Evolutionary conservation across 345 rosid species (phyloP).

Genomic region (Corymbia maculata): DNA sequence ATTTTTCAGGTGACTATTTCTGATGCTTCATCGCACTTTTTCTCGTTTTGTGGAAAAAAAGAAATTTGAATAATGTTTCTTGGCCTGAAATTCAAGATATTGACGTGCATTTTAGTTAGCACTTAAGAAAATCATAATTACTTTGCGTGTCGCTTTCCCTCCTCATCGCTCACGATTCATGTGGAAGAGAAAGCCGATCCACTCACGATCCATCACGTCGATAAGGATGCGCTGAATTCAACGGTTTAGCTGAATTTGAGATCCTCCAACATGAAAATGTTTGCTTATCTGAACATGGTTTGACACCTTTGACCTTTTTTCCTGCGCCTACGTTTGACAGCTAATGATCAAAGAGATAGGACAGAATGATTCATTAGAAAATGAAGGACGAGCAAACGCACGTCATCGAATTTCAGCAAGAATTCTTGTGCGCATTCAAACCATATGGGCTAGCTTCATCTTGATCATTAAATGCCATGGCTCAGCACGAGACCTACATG

Average conservation of each 20-base stretch:
- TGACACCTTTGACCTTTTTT: neutral
- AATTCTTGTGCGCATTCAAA: neutral
- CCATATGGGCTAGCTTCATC: accelerated
- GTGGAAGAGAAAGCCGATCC: neutral
- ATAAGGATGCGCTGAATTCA: neutral
- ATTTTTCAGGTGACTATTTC: constrained; percentile 40
- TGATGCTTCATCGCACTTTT: neutral
- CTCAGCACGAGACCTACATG: neutral
- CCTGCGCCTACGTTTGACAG: neutral
- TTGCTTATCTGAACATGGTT: neutral
- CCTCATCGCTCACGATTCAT: neutral
- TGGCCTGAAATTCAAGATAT: neutral
- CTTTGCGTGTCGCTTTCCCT: neutral
- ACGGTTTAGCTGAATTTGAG: neutral
- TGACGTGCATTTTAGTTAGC: neutral
- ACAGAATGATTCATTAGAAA: neutral
- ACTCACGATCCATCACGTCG: neutral
- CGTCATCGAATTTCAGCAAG: neutral
- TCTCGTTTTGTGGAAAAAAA: neutral
- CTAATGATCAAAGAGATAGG: neutral
- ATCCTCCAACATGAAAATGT: neutral
- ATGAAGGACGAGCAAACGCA: neutral
- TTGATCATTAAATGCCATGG: neutral
- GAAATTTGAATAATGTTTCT: neutral
- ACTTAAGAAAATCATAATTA: neutral